Base-by-base conservation (phyloP, 2,329 filamentous ascomycete genomes). In the Lecanicillium sp. region DNA sequence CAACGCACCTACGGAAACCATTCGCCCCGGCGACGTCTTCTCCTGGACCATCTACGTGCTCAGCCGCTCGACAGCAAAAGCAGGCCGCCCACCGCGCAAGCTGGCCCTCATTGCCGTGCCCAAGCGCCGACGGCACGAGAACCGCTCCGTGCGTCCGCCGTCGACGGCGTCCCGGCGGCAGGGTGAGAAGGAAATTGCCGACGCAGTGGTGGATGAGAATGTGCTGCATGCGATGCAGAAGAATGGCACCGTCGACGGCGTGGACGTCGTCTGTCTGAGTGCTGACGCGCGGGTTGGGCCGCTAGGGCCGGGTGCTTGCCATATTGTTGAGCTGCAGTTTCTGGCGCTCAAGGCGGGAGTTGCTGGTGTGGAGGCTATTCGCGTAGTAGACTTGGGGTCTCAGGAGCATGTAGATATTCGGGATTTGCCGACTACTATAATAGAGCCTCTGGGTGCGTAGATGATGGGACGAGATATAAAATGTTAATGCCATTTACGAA, bases 371-470 rank as follows among this genome's bases (percentile, higher is more conserved):
- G 85, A 89, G 49, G 79, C 80, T 3, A 68, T 90, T 15, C 68
- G 83, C 35, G 75, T 90, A 2, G 69, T 89, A 4, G 85, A 92
- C 56, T 55, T 90, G 43, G 75, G 68, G 16, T 83, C 76, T 25
- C 80, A 85, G 51, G 83, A 89, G 61, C 81, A 84, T 52, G 80
- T 85, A 4, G 84, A 90, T 57, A 78, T 89, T 39, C 71, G 75
- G 43, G 82, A 90, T 44, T 55, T 92, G 46, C 85, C 85, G 0
- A 78, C 73, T 32, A 75, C 87, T 49, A 60, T 86, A 38, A 70
- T 81, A 13, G 60, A 66, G 42, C 54, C 57, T 16, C 48, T 48
- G 14, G 51, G 47, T 16, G 30, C 31, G 22, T 37, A 25, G 22
- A 25, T 7, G 22, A 25, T 6, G 11, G 6, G 6, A 25, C 22